phyloP scores from a whole-genome alignment of 306 rosid species.

The Clitoria ternatea region DNA sequence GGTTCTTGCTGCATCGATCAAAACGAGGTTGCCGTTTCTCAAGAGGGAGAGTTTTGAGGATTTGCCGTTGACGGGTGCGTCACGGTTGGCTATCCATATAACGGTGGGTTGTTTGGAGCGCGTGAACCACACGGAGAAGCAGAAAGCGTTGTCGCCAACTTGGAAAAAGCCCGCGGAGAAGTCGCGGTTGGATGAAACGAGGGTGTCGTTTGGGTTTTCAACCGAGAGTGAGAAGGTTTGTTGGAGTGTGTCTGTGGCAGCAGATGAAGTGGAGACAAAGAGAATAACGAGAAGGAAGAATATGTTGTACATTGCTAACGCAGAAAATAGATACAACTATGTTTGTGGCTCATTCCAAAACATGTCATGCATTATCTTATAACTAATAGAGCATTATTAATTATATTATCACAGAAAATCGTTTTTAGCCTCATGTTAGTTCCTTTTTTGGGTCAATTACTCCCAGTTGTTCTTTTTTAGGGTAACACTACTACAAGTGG shows the following conservation, averaged over 20 bases:
- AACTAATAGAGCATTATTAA: too few species aligned
- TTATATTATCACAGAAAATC: too few species aligned
- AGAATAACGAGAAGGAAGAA: conserved; percentile 3
- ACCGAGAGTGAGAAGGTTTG: conserved; percentile 36
- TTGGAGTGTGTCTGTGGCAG: conserved; percentile 27
- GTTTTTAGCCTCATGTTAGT: too few species aligned
- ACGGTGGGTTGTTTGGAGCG: conserved; percentile 31
- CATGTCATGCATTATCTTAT: not conserved
- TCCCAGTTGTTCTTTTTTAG: too few species aligned
- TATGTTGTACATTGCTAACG: conserved; percentile 15
- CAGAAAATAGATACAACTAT: not conserved
- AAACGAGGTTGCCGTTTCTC: conserved; percentile 40
- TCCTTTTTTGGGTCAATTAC: too few species aligned
- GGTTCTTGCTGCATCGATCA: conserved; percentile 36
- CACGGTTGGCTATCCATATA: conserved; percentile 61
- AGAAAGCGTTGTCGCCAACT: conserved; percentile 53
- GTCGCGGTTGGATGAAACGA: conserved; percentile 36
- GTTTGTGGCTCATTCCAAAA: not conserved
- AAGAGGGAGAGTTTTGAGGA: conserved; percentile 33
- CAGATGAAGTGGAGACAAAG: conserved; percentile 17
- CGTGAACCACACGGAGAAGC: conserved; percentile 47
- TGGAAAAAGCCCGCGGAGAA: conserved; percentile 47
- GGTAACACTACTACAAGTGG: too few species aligned
- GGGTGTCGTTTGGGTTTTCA: conserved; percentile 31
- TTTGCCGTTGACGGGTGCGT: conserved; percentile 47